These are phyloP conservation scores for Eucalyptus pumila DNA, from an alignment of 345 rosid genomes.

Conservation along the genomic window DNA sequence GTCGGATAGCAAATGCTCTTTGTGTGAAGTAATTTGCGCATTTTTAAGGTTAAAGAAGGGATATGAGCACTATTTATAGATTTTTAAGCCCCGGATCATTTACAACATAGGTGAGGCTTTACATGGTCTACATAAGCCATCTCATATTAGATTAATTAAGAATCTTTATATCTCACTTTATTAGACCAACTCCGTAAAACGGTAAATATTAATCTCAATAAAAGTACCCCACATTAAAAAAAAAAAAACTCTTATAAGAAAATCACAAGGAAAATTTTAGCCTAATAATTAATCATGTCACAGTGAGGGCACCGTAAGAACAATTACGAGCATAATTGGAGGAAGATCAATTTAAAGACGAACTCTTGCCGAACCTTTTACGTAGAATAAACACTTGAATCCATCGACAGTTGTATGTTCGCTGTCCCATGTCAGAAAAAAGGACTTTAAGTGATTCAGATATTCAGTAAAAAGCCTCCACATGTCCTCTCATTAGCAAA, in stretches of 20 bases:
- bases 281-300: not conserved
- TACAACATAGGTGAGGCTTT: too few species aligned
- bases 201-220: too few species aligned
- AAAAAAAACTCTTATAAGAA: too few species aligned
- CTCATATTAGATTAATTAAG: too few species aligned
- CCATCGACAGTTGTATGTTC: slow-evolving; percentile 59
- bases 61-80: too few species aligned
- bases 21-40: too few species aligned
- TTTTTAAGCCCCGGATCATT: too few species aligned
- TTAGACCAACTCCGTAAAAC: too few species aligned
- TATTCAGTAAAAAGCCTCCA: not conserved
- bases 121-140: too few species aligned
- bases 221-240: too few species aligned
- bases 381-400: slow-evolving; percentile 51
- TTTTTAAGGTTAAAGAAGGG: too few species aligned
- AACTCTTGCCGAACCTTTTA: slow-evolving; percentile 52
- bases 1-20: too few species aligned
- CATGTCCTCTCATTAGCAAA: not conserved
- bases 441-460: not conserved
- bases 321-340: slow-evolving; percentile 44
- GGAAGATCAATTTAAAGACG: slow-evolving; percentile 35
- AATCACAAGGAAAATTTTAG: not conserved
- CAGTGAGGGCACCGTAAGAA: not conserved
- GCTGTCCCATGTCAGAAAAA: slow-evolving; percentile 16
- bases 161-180: fast-evolving